A percentile compares a stretch with the other conserved stretches of the same genome.
Evolutionary conservation across 208 protist genomes (phyloP).

Genomic region (Entamoeba dispar): DNA sequence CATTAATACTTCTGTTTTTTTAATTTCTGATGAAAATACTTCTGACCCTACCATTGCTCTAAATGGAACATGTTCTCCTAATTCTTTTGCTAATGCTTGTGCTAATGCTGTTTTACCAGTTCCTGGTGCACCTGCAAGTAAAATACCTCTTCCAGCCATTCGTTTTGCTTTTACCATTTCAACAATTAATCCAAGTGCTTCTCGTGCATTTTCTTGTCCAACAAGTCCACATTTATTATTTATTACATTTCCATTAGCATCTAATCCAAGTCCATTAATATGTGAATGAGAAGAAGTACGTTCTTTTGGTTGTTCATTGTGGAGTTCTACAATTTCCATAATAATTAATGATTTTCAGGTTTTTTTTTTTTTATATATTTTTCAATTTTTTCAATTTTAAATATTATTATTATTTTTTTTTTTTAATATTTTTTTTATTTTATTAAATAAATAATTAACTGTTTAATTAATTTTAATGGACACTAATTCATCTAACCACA

Average conservation of each 20-base stretch:
- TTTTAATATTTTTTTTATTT: too few relatives aligned
- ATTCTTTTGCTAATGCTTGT: slow-evolving; percentile 72
- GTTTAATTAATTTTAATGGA: too few relatives aligned
- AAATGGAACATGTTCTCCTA: slow-evolving; percentile 97
- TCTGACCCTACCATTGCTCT: slow-evolving; percentile 88
- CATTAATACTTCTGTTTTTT: slow-evolving; percentile 98
- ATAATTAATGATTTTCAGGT: too few relatives aligned
- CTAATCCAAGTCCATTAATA: slow-evolving; percentile 86
- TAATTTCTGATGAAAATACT: slow-evolving; percentile 96
- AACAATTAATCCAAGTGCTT: slow-evolving; percentile 83
- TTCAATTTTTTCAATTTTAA: too few relatives aligned
- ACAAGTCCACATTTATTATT: slow-evolving; percentile 70
- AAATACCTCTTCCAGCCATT: slow-evolving; percentile 92
- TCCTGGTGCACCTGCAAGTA: slow-evolving; percentile 93
- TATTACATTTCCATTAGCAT: slow-evolving; percentile 57
- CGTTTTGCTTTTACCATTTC: slow-evolving; percentile 94
- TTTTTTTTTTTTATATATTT: too few relatives aligned
- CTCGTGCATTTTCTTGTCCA: slow-evolving; percentile 80
- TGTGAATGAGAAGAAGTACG: slow-evolving; percentile 83
- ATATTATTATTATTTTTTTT: too few relatives aligned
- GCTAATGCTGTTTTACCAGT: slow-evolving; percentile 76
- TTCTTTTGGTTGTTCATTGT: too few relatives aligned
- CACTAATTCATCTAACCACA: too few relatives aligned
- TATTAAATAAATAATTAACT: too few relatives aligned
- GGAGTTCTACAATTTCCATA: too few relatives aligned